phyloP scores from a whole-genome alignment of 352 stramenopile species.

The Phytophthora colocasiae region DNA sequence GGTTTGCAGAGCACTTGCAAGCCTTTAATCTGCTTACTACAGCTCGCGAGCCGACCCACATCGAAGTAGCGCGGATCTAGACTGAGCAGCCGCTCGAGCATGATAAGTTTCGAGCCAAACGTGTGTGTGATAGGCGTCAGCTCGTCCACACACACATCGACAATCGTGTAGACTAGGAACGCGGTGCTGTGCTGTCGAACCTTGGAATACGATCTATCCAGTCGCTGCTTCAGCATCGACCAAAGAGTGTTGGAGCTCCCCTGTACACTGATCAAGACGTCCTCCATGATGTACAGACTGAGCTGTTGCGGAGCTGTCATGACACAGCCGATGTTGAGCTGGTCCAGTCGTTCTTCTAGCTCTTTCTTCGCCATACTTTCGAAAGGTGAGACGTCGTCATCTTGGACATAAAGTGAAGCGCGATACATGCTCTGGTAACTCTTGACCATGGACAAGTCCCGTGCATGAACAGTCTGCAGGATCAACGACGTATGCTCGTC shows the following conservation, averaged over 20 bases:
- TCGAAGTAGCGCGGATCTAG: conserved; percentile 73
- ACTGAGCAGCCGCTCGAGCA: conserved; percentile 68
- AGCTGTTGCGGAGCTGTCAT: conserved; percentile 82
- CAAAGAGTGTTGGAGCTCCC: conserved; percentile 55
- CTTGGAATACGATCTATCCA: conserved; percentile 85
- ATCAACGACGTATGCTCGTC: conserved; percentile 86
- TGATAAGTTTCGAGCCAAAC: conserved; percentile 72
- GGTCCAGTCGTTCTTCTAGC: conserved; percentile 58
- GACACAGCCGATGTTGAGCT: conserved; percentile 64
- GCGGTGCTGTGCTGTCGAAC: conserved; percentile 74
- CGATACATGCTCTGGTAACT: conserved; percentile 81
- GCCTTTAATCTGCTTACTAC: conserved; percentile 73
- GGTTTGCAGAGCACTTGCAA: conserved; percentile 84
- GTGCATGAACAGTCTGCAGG: conserved; percentile 66
- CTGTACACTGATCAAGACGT: conserved; percentile 82
- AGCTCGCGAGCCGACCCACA: conserved; percentile 52
- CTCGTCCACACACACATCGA: conserved; percentile 86
- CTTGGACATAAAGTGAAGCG: conserved; percentile 64
- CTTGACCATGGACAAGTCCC: conserved; percentile 61
- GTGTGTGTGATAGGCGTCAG: conserved; percentile 79
- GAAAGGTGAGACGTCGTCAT: conserved; percentile 58
- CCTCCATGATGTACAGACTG: conserved; percentile 77
- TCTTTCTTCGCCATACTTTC: conserved; percentile 75
- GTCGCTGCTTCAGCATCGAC: conserved; percentile 59
- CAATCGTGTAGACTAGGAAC: conserved; percentile 82